phyloP scores from a whole-genome alignment of 2,329 filamentous ascomycete species.

The Exophiala phaeomuriformis region DNA sequence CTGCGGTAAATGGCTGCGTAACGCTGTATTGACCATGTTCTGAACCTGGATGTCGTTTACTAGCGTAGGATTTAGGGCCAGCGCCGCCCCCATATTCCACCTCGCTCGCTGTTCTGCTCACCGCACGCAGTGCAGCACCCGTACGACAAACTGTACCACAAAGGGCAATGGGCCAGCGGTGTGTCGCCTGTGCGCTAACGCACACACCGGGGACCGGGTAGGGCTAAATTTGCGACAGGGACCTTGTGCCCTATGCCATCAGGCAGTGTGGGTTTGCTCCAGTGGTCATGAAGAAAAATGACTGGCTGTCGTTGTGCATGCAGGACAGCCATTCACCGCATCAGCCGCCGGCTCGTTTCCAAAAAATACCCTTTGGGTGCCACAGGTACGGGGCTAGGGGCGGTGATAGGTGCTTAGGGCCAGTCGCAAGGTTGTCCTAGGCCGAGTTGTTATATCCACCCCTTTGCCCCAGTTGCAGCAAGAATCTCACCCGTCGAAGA shows the following conservation, averaged over 20 bases:
- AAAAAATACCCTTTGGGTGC: too few species aligned
- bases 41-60: constrained; percentile 14
- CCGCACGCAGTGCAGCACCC: background rate
- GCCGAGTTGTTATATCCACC: too few species aligned
- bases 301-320: background rate
- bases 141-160: background rate
- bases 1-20: constrained; percentile 11
- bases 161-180: background rate
- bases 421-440: too few species aligned
- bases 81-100: background rate
- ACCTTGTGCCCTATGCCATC: background rate
- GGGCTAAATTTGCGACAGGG: constrained; percentile 9
- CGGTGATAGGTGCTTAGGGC: too few species aligned
- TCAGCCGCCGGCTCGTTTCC: too few species aligned
- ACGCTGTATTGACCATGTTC: constrained; percentile 3
- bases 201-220: constrained; percentile 4
- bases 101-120: background rate
- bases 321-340: too few species aligned
- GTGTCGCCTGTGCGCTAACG: constrained; percentile 4
- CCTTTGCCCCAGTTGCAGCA: too few species aligned
- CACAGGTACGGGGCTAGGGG: too few species aligned
- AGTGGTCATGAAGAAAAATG: background rate
- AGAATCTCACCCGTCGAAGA: too few species aligned
- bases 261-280: background rate
- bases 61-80: constrained; percentile 3